Conservation (phyloP, 2,329 filamentous ascomycete genomes). For the Aspergillus terreus region DNA sequence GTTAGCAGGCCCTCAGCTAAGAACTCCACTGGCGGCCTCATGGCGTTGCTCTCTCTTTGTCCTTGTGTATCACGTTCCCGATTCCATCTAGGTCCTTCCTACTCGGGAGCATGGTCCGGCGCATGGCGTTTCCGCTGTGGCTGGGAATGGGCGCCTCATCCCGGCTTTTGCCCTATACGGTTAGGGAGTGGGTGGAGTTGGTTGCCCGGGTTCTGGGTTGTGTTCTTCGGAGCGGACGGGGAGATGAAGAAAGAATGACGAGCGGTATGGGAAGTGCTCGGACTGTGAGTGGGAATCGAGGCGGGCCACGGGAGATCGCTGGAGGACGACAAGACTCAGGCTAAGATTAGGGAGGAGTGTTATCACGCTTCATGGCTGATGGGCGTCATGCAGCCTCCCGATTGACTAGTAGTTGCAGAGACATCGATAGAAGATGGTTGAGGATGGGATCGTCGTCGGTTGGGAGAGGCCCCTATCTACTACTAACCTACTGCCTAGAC, state of each 20-base stretch:
- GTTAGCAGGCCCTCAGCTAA: background rate
- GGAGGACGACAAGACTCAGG: background rate
- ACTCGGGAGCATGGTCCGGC: slow-evolving; percentile 53
- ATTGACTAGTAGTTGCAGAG: too few species aligned
- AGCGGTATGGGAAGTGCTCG: background rate
- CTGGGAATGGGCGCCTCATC: background rate
- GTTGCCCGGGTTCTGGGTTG: slow-evolving; percentile 15
- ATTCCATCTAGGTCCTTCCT: slow-evolving; percentile 60
- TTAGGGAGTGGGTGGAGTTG: slow-evolving; percentile 11
- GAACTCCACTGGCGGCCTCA: slow-evolving; percentile 22
- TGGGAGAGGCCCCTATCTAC: too few species aligned
- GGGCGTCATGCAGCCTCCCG: too few species aligned
- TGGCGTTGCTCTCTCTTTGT: slow-evolving; percentile 28
- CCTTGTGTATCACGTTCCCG: slow-evolving; percentile 51
- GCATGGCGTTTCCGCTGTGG: background rate
- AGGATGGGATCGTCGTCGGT: too few species aligned
- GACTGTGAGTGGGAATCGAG: background rate
- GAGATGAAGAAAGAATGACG: slow-evolving; percentile 16
- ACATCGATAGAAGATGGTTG: too few species aligned
- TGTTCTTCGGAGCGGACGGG: slow-evolving; percentile 22
- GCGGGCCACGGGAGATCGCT: background rate
- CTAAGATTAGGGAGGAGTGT: background rate
- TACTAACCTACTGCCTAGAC: too few species aligned
- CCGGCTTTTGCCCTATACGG: background rate
- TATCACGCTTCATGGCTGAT: too few species aligned